Evolutionary conservation across 2,329 filamentous ascomycete genomes (phyloP), one percentile per base, ranked within the genome.

Genomic region (Alternaria solani): DNA sequence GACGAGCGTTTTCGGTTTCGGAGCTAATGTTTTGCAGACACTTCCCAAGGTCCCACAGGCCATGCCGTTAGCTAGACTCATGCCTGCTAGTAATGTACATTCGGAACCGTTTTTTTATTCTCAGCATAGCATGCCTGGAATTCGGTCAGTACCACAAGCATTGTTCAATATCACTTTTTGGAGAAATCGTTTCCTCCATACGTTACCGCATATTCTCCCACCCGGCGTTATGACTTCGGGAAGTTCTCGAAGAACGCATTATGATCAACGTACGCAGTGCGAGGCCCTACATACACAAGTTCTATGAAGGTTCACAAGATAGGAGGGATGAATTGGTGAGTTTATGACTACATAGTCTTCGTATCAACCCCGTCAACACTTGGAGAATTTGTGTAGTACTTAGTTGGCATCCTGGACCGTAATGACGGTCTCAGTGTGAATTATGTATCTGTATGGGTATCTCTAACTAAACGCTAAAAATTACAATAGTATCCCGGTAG

Each of bases 21-120:
- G 28, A 20, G 39, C 66, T 70, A 59, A 70, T 20, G n/a, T 2
- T 2, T 32, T 32, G 0, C 39, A 72, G 70, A 72, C 32, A 69
- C 67, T 48, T 66, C 66, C 2, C 68, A 72, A 60, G 70, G 70
- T 7, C 68, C 67, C 7, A 72, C 70, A 9, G 70, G 70, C 11
- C 70, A 72, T 47, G 67, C 68, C 4, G 49, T 32, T 12, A 46
- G 14, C 14, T 51, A 58, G 38, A 4, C 7, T 1, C 9, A n/a
- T 26, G 11, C 5, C 11, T 55, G 6, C 6, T 5, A 9, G 43
- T 8, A 4, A 34, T n/a, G n/a, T 42, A 20, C 20, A 41, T 36
- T 38, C 5, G 9, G 9, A 30, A 23, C 1, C 4, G 5, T 36
- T 6, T 5, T 5, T 7, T 11, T 12, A 11, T 5, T 28, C 16